Evolutionary conservation across 2,329 filamentous ascomycete species (phyloP), one percentile per base, ranked within the genome.

Genomic region (Beauveria sp.): DNA sequence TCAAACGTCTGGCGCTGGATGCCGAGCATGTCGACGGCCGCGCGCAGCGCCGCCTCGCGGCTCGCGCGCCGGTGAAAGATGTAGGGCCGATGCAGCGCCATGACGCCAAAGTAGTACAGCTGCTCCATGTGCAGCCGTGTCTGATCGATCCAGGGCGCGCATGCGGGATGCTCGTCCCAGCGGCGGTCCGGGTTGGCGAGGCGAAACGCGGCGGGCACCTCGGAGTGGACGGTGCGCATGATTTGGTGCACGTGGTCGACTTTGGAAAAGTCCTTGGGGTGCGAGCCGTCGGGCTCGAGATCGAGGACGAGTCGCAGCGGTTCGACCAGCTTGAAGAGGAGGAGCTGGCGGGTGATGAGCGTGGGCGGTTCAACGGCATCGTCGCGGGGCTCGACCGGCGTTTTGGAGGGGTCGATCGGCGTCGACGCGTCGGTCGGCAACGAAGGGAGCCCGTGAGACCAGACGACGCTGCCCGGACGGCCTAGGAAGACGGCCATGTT

Each of bases 1-100:
- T 78, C 73, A 66, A 84, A 81, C 54, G 81, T 75, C 42, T 73
- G 68, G 63, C 78, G 75, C 68, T 87, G 84, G 18, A 81, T 74
- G 26, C 81, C 77, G 2, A 87, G 75, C 72, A 85, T 82, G 2
- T 75, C 74, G 3, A 87, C 66, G 54, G 80, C 82, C 5, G 84
- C 82, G 65, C 77, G 76, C 5, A 87, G 75, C 2, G 83, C 83
- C 64, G 82, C 80, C 4, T 75, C 74, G n/a, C 84, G 75, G 66
- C 81, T 85, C 42, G 74, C 72, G 6, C 76, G 70, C 14, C 81
- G 78, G 18, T 82, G 83, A 65, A 87, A 86, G 22, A 87, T 79
- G 67, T 86, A 87, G 0, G 84, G 83, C 26, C 84, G 77, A 63
- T 87, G 85, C 45, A 87, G 74, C 5, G 82, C 83, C 73, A 87